Base-by-base conservation (phyloP, 495 filamentous ascomycete genomes). In the Neurospora hispaniola region DNA sequence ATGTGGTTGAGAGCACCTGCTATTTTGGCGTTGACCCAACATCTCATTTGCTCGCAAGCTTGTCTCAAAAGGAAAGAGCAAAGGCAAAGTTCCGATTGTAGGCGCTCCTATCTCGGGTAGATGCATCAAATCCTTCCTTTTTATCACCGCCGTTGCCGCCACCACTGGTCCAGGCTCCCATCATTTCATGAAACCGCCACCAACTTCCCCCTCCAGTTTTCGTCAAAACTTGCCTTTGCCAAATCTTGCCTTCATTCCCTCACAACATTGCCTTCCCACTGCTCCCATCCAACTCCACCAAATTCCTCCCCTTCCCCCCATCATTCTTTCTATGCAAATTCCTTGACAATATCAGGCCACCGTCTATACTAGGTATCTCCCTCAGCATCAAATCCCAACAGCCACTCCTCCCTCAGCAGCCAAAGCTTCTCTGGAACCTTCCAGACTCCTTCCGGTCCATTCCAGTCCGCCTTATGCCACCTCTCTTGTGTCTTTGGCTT, bases 401-500 rank as follows among this genome's bases (percentile, higher is more conserved):
- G 75, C 90, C 89, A 91, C 75, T 83, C 85, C 71, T 87, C 89
- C 69, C 86, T 82, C 42, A 85, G 80, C 59, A 87, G 79, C 44
- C 86, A 84, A 69, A 90, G 84, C 66, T 82, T 84, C 72, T 88
- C 83, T 0, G 90, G 90, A 73, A 90, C 84, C 69, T 88, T 83
- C 79, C 83, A 86, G 10, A 86, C 87, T 62, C 85, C 81, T 0
- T 62, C 27, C 6, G 27, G 54, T 0, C 54, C 54, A 41, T 78
- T 81, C 84, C 87, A 90, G 73, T 90, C 84, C 0, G 87, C 85
- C 77, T 89, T 87, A 76, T 90, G 89, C 88, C 88, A 90, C 74
- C 84, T 82, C 70, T 90, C 87, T 4, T 87, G 79, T 18, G 87
- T 89, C 79, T 83, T 82, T 71, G 87, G 87, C 86, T 79, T 90